phyloP scores from a whole-genome alignment of 257 asterid genomes.

The Parsonsia alboflavescens region DNA sequence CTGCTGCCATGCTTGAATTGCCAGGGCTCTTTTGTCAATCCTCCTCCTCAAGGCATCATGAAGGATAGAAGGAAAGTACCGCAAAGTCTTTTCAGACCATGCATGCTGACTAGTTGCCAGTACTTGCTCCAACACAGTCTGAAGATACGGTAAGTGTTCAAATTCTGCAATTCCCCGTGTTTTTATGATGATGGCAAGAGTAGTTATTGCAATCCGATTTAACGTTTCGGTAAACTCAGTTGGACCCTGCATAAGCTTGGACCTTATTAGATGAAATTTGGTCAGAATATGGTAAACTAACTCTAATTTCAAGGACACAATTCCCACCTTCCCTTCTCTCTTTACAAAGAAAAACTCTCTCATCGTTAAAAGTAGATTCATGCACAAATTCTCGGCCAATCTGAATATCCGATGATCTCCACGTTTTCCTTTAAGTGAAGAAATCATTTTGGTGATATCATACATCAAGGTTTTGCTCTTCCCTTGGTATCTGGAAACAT shows the following conservation, averaged over 20 bases:
- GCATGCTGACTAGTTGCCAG: constrained; percentile 91
- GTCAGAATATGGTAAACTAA: background rate
- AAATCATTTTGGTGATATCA: constrained; percentile 83
- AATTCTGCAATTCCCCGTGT: constrained; percentile 96
- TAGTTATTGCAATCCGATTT: constrained; percentile 74
- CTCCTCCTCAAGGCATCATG: constrained; percentile 87
- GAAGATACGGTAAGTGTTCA: constrained; percentile 84
- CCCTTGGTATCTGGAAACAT: constrained; percentile 77
- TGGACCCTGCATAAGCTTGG: constrained; percentile 68
- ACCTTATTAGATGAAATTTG: constrained; percentile 17
- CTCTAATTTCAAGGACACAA: background rate
- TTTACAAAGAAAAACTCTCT: constrained; percentile 83
- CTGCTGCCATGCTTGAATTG: constrained; percentile 95
- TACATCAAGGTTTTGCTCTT: constrained; percentile 88
- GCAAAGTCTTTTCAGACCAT: constrained; percentile 98
- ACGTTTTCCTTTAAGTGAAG: constrained; percentile 81
- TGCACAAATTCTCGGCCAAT: constrained; percentile 90
- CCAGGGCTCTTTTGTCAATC: constrained; percentile 72
- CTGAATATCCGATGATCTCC: constrained; percentile 96
- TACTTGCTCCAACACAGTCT: constrained; percentile 90
- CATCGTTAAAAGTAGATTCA: constrained; percentile 87
- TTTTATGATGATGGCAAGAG: constrained; percentile 83
- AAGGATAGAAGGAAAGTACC: constrained; percentile 74
- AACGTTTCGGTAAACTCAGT: constrained; percentile 94
- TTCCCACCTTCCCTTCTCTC: constrained; percentile 90